Evolutionary conservation across 176 grass and related monocot species (phyloP), one percentile per base, ranked within the genome.

Genomic region (Oryza brachyantha): DNA sequence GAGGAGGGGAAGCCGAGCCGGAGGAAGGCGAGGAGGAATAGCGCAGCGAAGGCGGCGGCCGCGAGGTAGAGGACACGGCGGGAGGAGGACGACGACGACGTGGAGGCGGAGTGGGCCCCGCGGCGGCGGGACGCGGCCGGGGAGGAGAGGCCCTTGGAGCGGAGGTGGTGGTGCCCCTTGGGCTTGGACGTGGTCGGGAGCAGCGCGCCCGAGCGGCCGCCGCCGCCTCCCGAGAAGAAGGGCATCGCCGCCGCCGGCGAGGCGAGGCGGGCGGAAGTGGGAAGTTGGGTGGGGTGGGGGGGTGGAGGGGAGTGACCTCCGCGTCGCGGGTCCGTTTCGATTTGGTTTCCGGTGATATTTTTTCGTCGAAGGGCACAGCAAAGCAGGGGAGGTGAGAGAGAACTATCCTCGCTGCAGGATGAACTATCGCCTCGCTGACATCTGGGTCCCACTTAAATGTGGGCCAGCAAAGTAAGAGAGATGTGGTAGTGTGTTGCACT

Each of bases 1-100:
- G 95, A 80, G 35, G 75, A 86, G n/a, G 95, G 92, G 52, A 98
- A 69, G 74, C 92, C 87, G 31, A 88, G 89, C 64, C 77, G 59
- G 73, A 94, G 26, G 83, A 98, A 80, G 21, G 91, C 83, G 60
- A 83, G 35, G 43, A 94, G 13, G 85, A 94, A 94, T 26, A 94
- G 84, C 17, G 86, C 48, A 28, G 88, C 6, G 73, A 91, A 94
- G 73, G 73, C 29, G 10, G 52, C 10, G 16, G 78, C 74, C 19
- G 92, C 85, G 83, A 98, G 28, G 73, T 71, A 34, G 89, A 97
- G 84, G 80, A 86, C 83, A 48, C 85, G 81, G 63, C 84, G 85
- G 74, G 88, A 72, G 40, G 67, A 81, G 19, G 67, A 80, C 26
- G 84, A 81, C n/a, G 67, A 80, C 26, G 84, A 68, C 10, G 86